Evolutionary conservation across 495 filamentous ascomycete genomes (phyloP).

Genomic region (Penicillium steckii): DNA sequence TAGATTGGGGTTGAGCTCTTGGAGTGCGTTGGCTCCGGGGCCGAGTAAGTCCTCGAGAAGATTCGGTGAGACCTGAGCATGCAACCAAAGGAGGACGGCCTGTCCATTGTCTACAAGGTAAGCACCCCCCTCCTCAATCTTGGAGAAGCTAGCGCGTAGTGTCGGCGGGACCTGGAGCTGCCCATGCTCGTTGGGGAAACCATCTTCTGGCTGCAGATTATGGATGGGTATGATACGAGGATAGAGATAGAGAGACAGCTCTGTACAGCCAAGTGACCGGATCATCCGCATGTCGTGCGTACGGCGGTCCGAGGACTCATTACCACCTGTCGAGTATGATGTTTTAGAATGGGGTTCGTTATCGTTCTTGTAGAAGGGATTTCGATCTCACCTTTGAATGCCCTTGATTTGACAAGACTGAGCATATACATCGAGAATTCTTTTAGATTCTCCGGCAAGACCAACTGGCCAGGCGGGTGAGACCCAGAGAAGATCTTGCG

Average conservation of each 20-base stretch:
- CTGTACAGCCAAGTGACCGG: conserved; percentile 77
- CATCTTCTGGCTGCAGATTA: conserved; percentile 72
- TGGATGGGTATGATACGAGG: conserved; percentile 90
- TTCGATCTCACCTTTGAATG: conserved; percentile 73
- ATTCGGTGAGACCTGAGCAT: conserved; percentile 71
- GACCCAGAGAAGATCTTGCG: conserved; percentile 84
- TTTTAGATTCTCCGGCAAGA: conserved; percentile 93
- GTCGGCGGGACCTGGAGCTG: conserved; percentile 70
- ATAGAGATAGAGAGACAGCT: conserved; percentile 91
- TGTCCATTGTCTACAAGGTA: conserved; percentile 98
- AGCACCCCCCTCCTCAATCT: conserved; percentile 91
- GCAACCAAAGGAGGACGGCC: conserved; percentile 85
- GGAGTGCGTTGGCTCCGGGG: conserved; percentile 66
- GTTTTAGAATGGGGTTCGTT: not conserved
- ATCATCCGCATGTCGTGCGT: conserved; percentile 90
- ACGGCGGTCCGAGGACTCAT: conserved; percentile 87
- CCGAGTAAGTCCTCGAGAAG: conserved; percentile 91
- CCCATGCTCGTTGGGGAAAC: conserved; percentile 85
- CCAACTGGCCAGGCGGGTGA: conserved; percentile 88
- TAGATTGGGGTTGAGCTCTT: conserved; percentile 72
- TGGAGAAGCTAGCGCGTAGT: conserved; percentile 81
- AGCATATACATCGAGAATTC: conserved; percentile 98
- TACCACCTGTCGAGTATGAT: conserved; percentile 55
- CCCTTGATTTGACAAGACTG: conserved; percentile 84
- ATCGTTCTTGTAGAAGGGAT: not conserved